Conservation (phyloP, 371 early-diverging fungal genomes). For the Dichotomocladium elegans region DNA sequence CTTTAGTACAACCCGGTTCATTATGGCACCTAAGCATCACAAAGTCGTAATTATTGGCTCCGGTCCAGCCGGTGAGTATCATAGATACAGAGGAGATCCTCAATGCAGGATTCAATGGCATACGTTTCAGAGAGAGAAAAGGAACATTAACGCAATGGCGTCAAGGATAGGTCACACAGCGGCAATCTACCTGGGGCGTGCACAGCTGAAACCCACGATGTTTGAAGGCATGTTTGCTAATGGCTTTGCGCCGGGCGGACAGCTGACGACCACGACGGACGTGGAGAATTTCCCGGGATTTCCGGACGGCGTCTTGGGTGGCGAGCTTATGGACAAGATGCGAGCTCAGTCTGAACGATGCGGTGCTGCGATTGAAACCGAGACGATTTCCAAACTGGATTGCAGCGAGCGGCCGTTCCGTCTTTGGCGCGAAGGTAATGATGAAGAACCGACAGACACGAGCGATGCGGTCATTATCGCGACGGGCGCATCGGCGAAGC, state of each 20-base stretch:
- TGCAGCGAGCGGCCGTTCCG: slow-evolving; percentile 82
- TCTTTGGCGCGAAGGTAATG: slow-evolving; percentile 83
- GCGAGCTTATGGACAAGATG: slow-evolving; percentile 78
- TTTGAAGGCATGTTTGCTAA: slow-evolving; percentile 98
- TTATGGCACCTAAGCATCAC: slow-evolving; percentile 43
- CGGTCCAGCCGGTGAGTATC: slow-evolving; percentile 79
- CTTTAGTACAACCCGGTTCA: slow-evolving; percentile 1
- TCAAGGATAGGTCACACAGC: slow-evolving; percentile 75
- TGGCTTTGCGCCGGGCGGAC: slow-evolving; percentile 84
- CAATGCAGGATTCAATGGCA: no score
- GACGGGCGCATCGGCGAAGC: slow-evolving; percentile 99
- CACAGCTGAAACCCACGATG: slow-evolving; percentile 88
- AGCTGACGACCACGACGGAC: slow-evolving; percentile 90
- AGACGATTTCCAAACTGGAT: slow-evolving; percentile 88
- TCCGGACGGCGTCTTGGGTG: slow-evolving; percentile 80
- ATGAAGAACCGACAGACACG: slow-evolving; percentile 64
- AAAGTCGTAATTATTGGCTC: slow-evolving; percentile 74
- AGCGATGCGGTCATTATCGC: slow-evolving; percentile 94
- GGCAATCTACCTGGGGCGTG: slow-evolving; percentile 93
- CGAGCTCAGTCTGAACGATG: slow-evolving; percentile 78
- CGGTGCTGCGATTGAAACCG: slow-evolving; percentile 84
- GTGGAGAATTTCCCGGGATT: slow-evolving; percentile 91
- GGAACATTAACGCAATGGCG: no score
- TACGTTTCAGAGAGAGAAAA: no score
- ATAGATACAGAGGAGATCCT: no score